Base-by-base conservation (phyloP, 106 monocot species). In the Phalaenopsis aphrodite region DNA sequence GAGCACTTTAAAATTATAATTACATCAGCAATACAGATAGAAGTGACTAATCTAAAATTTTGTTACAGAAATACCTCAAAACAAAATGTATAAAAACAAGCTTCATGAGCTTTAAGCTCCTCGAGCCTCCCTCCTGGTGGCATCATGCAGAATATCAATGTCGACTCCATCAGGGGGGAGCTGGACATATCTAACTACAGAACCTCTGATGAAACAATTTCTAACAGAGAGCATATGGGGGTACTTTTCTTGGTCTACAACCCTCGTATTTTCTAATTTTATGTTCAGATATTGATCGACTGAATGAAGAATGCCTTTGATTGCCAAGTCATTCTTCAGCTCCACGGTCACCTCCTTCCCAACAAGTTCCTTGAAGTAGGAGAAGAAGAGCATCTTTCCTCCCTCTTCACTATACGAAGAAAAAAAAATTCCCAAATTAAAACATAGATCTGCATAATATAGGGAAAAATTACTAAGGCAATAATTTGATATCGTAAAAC, bases 221-320 rank as follows among this genome's bases (percentile, higher is more conserved):
- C 96, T 89, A 65, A 94, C 96, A 2, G 92, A 96, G 36, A 94
- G 61, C 98, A 99, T 99, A 80, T 94, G 94, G n/a, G 97, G 98
- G 64, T 91, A 99, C 87, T 92, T 94, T 69, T 99, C 92, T 81
- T 99, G 94, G 79, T 99, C 98, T 15, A 94, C 92, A 57, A 99
- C 94, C 8, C 94, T 84, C 19, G 92, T 94, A 75, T 99, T 99
- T 87, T 99, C 98, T 18, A 99, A 91, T 85, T 99, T 99, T 71
- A 99, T 99, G 83, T 99, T 99, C 75, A 99, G 91, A 85, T 99
- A 99, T 84, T 99, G 92, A 77, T 99, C 98, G 8, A 99, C 98
- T 11, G 94, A 99, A 66, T 94, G 98, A 42, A 99, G 94, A 56
- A 83, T 94, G 12, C 98, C 94, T 56, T 88, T 82, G 30, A 99